Evolutionary conservation across 2,329 filamentous ascomycete species (phyloP).

Genomic region (Biscogniauxia marginata): DNA sequence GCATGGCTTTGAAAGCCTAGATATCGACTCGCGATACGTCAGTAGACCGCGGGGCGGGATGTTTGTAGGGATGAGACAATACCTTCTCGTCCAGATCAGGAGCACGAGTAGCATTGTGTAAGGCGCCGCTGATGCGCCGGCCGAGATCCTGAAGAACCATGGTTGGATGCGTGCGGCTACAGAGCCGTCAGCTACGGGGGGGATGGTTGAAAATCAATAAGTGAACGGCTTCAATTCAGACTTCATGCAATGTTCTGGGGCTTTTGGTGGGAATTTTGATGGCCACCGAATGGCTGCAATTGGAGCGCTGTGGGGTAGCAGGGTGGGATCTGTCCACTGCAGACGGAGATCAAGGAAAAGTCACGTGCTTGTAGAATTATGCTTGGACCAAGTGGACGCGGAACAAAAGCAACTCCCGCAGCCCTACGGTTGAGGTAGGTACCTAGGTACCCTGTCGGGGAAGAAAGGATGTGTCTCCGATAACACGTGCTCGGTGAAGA

Average conservation of each 20-base stretch:
- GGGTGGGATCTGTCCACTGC: too few species aligned
- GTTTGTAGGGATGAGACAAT: slow-evolving; percentile 18
- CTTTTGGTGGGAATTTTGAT: too few species aligned
- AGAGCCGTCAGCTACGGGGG: slow-evolving; percentile 1
- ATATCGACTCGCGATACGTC: slow-evolving; percentile 26
- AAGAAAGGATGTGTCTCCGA: too few species aligned
- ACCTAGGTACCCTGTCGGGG: too few species aligned
- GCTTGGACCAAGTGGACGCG: too few species aligned
- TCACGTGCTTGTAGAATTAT: too few species aligned
- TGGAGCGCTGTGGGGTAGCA: too few species aligned
- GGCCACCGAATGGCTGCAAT: too few species aligned
- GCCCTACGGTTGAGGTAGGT: too few species aligned
- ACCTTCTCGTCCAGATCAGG: slow-evolving; percentile 96
- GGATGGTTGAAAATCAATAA: neutral
- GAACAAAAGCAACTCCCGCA: too few species aligned
- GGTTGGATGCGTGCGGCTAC: slow-evolving; percentile 21
- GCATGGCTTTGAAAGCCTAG: slow-evolving; percentile 93
- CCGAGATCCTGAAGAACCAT: slow-evolving; percentile 99
- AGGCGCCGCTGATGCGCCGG: slow-evolving; percentile 95
- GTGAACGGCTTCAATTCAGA: neutral
- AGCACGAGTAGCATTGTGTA: slow-evolving; percentile 88
- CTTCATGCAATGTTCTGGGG: neutral
- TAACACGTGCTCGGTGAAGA: too few species aligned
- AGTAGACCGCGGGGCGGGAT: slow-evolving; percentile 26
- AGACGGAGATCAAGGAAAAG: too few species aligned